Evolutionary conservation across 768 basidiomycete genomes (phyloP), one percentile per base, ranked within the genome.

Genomic region (Hericium coralloides): DNA sequence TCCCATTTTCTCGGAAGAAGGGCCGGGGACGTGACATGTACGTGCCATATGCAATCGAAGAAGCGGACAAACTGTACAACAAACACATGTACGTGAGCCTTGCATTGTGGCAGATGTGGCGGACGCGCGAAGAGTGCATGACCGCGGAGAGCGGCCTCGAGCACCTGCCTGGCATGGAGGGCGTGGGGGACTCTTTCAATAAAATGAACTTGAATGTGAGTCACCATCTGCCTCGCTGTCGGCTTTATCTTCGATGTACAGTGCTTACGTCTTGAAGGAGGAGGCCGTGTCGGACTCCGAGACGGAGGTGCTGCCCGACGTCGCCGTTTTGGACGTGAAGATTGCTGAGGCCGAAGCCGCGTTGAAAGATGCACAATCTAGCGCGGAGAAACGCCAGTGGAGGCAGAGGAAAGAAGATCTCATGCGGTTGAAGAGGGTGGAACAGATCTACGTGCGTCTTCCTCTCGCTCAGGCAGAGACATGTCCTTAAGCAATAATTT

Each of bases 11-110:
- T 6, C 80, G 84, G n/a, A 77, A 70, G 51, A 76, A 70, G 55
- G 75, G 76, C 54, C 74, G 81, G 26, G 78, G 80, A 52, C 79
- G 84, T 57, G 76, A 76, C 22, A 79, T 81, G 43, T 74, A 90
- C n/a, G 91, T 98, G 3, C 97, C 97, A 2, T 94, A 87, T 68
- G 93, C 94, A 4, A 93, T 99, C 58, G 92, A 93, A 48, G 97
- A 99, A 69, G 97, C 97, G 1, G 92, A 95, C 69, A 83, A 81
- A 53, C 78, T 99, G 47, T 98, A 95, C 68, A 81, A 83, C 60
- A 82, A 81, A 60, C 93, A 98, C 67, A 87, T 95, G 83, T 87
- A 97, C 66, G 78, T 98, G 58, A 89, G 91, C 50, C 75, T 95
- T 52, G 82, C 93, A 22, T 73, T 98, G 17, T 83, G 84, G 74